A percentile compares a stretch with the other conserved stretches of the same genome.
Evolutionary conservation across 2,329 filamentous ascomycete genomes (phyloP).

Genomic region (Colletotrichum eremochloae): DNA sequence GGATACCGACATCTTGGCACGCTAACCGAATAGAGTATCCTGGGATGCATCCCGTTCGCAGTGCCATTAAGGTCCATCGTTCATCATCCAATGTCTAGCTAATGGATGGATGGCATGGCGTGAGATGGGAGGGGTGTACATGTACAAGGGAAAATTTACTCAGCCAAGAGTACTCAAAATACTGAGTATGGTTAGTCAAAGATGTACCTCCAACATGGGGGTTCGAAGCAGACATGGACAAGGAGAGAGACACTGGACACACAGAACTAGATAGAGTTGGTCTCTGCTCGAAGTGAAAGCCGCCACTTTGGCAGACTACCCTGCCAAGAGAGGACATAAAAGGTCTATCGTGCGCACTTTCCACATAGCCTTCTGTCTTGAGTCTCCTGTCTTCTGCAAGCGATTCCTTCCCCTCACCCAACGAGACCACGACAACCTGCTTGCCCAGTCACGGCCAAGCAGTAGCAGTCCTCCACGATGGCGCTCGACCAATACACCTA

Average conservation of each 20-base stretch:
- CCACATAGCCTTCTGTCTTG: rapidly evolving
- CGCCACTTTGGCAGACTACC: conserved; percentile 6
- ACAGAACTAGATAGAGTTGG: not conserved
- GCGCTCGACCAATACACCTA: conserved; percentile 75
- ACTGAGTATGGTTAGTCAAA: not conserved
- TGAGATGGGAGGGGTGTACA: conserved; percentile 7
- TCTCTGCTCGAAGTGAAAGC: not conserved
- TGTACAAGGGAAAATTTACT: not conserved
- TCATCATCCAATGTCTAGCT: not conserved
- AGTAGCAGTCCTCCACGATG: conserved; percentile 58
- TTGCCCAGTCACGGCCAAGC: conserved; percentile 31
- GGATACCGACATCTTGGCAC: conserved; percentile 43
- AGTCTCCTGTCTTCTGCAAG: conserved; percentile 23
- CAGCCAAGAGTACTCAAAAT: not conserved
- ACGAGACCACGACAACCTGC: conserved; percentile 31
- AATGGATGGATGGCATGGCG: not conserved
- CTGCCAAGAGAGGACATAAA: conserved; percentile 35
- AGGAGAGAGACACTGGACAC: not conserved
- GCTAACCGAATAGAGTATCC: conserved; percentile 20
- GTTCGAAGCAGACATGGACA: not conserved
- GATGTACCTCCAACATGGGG: not conserved
- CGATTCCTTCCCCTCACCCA: conserved; percentile 11
- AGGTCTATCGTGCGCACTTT: conserved; percentile 28
- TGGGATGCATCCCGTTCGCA: conserved; percentile 21
- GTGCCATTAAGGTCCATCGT: conserved; percentile 14